phyloP scores from a whole-genome alignment of 169 alveolate species.

The Theileria annulata region DNA sequence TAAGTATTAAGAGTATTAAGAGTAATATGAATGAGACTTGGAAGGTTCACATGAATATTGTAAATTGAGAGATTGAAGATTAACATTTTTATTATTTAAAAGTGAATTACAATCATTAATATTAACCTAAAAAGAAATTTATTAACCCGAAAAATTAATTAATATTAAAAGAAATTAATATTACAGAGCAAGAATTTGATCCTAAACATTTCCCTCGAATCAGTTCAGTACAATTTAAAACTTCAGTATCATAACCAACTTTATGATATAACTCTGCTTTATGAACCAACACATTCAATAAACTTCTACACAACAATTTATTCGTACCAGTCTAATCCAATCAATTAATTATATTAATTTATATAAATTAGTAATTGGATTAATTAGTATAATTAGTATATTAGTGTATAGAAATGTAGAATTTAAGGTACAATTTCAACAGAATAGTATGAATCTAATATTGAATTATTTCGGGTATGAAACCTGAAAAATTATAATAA shows the following conservation, averaged over 20 bases:
- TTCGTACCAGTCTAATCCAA: conserved; percentile 1
- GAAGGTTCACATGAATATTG: conserved; percentile 59
- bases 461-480: neutral
- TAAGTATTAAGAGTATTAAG: too few species aligned
- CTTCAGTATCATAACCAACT: neutral
- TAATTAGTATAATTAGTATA: too few species aligned
- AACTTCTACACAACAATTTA: conserved; percentile 22
- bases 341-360: too few species aligned
- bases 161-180: neutral
- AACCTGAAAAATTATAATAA: neutral
- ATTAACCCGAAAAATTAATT: too few species aligned
- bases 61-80: conserved; percentile 1
- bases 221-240: conserved; percentile 38
- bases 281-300: conserved; percentile 46
- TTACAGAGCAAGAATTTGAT: conserved; percentile 35
- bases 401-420: too few species aligned
- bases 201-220: conserved; percentile 43
- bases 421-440: conserved; percentile 38
- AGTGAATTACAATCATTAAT: conserved; percentile 10
- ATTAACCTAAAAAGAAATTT: neutral
- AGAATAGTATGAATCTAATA: conserved; percentile 25
- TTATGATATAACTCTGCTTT: conserved; percentile 25
- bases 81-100: neutral
- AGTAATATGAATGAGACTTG: too few species aligned
- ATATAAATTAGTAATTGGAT: too few species aligned